Conservation (phyloP, 2,329 filamentous ascomycete species). For the Didymella segeticola region DNA sequence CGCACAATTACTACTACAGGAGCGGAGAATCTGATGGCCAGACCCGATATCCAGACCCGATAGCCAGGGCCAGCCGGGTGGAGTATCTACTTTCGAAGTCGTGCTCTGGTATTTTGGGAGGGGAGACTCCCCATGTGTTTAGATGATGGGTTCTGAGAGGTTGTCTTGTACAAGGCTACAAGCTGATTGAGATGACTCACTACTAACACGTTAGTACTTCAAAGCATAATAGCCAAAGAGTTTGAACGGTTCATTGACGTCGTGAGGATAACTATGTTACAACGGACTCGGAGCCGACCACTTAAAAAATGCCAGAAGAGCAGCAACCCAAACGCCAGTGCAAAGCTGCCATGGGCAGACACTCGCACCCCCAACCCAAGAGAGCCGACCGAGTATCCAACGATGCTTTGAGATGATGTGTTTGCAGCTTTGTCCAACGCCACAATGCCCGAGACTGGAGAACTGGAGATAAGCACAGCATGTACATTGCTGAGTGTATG, state of each 20-base stretch:
- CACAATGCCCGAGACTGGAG: not conserved
- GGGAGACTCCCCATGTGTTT: no score
- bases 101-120: no score
- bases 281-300: not conserved
- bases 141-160: no score
- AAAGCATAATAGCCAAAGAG: no score
- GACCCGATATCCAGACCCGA: no score
- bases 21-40: no score
- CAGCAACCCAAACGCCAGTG: conserved; percentile 8
- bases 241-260: conserved; percentile 5
- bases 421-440: conserved; percentile 1
- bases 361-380: not conserved
- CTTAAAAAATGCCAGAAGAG: not conserved
- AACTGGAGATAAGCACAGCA: not conserved
- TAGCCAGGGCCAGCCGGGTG: no score
- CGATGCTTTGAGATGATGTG: conserved; percentile 3
- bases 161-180: no score
- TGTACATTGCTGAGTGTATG: conserved; percentile 7
- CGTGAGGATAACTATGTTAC: conserved; percentile 13
- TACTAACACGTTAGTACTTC: no score
- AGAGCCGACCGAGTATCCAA: not conserved
- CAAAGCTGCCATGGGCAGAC: conserved; percentile 8
- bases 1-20: no score
- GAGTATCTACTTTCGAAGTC: no score
- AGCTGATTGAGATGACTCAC: no score